A percentile compares a stretch with the other conserved stretches of the same genome.
These are phyloP conservation scores for Raphanus hybrid DNA, from an alignment of 441 rosid species.

Conservation along the genomic window DNA sequence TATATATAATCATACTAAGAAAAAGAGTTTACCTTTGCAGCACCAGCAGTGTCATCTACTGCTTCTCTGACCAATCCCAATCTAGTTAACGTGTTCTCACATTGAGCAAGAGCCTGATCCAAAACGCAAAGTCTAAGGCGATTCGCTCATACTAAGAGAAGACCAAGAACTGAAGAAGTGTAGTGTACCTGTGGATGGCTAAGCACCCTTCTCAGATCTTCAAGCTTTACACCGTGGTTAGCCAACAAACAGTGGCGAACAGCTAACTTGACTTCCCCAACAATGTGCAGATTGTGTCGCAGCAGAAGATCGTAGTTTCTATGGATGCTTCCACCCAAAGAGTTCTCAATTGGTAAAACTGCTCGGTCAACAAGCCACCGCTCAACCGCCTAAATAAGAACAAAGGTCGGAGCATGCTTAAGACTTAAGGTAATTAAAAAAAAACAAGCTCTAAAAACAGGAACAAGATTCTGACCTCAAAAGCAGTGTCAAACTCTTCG, in stretches of 20 bases:
- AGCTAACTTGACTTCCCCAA: constrained; percentile 91
- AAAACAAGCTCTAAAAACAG: neutral
- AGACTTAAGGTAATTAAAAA: neutral
- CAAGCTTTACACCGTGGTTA: constrained; percentile 77
- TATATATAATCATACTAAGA: neutral
- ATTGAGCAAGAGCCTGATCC: constrained; percentile 95
- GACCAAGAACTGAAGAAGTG: constrained; percentile 8
- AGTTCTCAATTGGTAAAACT: constrained; percentile 91
- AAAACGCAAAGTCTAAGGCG: neutral
- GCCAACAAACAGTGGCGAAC: constrained; percentile 97
- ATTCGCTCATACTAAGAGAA: constrained; percentile 16
- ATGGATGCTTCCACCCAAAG: constrained; percentile 96
- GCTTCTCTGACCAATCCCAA: constrained; percentile 92
- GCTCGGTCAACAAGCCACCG: constrained; percentile 95
- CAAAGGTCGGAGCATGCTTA: neutral
- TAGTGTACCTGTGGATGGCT: constrained; percentile 94
- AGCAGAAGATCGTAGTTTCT: constrained; percentile 94
- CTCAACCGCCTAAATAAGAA: constrained; percentile 50
- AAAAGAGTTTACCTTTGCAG: constrained; percentile 72
- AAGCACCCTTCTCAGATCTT: constrained; percentile 82
- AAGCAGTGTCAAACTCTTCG: constrained; percentile 90
- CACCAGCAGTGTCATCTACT: constrained; percentile 96
- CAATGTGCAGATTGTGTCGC: constrained; percentile 91
- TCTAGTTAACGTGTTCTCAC: constrained; percentile 86
- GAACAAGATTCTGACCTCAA: constrained; percentile 50